Conservation (phyloP, 1,284 basidiomycete genomes). For the Chondrostereum purpureum region DNA sequence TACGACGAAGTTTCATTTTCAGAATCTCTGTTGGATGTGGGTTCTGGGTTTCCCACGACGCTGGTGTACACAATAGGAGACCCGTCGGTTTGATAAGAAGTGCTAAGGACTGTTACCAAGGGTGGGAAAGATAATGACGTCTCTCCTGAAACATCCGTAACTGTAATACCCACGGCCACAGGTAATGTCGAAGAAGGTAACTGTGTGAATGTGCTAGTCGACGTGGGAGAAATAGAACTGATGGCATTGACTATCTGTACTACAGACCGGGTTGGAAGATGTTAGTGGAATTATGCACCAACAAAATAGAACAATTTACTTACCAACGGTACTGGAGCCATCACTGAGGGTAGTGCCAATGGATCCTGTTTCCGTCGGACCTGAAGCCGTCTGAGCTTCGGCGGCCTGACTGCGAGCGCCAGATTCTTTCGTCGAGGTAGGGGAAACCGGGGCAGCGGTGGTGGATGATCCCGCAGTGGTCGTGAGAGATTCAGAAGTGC, state of each 20-base stretch:
- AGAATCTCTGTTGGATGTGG: conserved; percentile 15
- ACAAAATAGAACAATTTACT: not conserved
- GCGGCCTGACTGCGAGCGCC: not conserved
- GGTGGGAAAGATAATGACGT: conserved; percentile 33
- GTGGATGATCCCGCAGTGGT: not conserved
- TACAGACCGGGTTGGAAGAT: not conserved
- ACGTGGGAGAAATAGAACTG: conserved; percentile 15
- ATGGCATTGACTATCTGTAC: conserved; percentile 8
- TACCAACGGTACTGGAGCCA: not conserved
- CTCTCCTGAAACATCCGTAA: conserved; percentile 30
- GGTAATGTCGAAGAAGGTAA: conserved; percentile 38
- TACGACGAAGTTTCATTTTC: conserved; percentile 16
- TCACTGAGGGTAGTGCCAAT: not conserved
- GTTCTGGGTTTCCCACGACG: conserved; percentile 42
- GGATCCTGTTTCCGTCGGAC: not conserved
- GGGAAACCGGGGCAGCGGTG: not conserved
- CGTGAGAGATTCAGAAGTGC: not conserved
- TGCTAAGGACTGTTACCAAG: conserved; percentile 38
- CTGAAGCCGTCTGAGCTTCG: not conserved
- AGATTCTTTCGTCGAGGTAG: not conserved
- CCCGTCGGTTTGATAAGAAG: conserved; percentile 38
- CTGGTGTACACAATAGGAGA: conserved; percentile 38
- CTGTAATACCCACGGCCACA: conserved; percentile 31
- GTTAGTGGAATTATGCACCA: not conserved
- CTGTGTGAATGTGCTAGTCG: conserved; percentile 37